Evolutionary conservation across 805 yeast species (phyloP).

Genomic region (Saccharomycopsis sp.): DNA sequence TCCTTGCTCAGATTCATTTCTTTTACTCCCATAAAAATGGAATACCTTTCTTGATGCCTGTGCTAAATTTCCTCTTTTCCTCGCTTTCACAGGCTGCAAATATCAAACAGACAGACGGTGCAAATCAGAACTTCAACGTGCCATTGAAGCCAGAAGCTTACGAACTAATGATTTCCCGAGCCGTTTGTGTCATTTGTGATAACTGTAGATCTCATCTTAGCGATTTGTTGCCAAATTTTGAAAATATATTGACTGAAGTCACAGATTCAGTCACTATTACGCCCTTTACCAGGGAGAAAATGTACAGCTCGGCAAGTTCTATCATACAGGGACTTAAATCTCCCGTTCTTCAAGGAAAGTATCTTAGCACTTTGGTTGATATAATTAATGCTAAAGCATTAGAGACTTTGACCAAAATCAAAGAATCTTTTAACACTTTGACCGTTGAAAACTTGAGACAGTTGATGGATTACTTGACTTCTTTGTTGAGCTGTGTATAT

Average conservation of each 20-base stretch:
- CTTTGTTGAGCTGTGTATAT: slow-evolving; percentile 56
- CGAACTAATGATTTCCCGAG: slow-evolving; percentile 41
- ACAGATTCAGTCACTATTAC: slow-evolving; percentile 35
- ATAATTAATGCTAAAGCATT: slow-evolving; percentile 26
- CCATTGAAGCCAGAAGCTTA: slow-evolving; percentile 11
- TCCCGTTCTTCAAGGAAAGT: slow-evolving; percentile 38
- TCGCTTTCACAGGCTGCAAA: slow-evolving; percentile 27
- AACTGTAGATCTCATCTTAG: slow-evolving; percentile 40
- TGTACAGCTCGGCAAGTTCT: slow-evolving; percentile 56
- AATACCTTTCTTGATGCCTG: slow-evolving; percentile 36
- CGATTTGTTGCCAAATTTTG: slow-evolving; percentile 42
- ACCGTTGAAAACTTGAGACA: slow-evolving; percentile 23
- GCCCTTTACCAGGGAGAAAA: slow-evolving; percentile 47
- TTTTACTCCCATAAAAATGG: slow-evolving; percentile 49
- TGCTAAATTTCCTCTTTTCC: slow-evolving; percentile 51
- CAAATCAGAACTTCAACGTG: no score
- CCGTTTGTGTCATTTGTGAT: slow-evolving; percentile 54
- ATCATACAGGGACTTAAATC: slow-evolving; percentile 49
- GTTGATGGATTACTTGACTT: slow-evolving; percentile 42
- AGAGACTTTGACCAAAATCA: slow-evolving; percentile 10
- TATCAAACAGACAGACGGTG: no score
- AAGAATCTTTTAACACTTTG: slow-evolving; percentile 9
- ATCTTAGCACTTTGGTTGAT: slow-evolving; percentile 30
- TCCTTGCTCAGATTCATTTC: slow-evolving; percentile 53
- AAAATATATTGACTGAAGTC: slow-evolving; percentile 42